Conservation (phyloP, 2,329 filamentous ascomycete genomes). For the Botrytis aclada region DNA sequence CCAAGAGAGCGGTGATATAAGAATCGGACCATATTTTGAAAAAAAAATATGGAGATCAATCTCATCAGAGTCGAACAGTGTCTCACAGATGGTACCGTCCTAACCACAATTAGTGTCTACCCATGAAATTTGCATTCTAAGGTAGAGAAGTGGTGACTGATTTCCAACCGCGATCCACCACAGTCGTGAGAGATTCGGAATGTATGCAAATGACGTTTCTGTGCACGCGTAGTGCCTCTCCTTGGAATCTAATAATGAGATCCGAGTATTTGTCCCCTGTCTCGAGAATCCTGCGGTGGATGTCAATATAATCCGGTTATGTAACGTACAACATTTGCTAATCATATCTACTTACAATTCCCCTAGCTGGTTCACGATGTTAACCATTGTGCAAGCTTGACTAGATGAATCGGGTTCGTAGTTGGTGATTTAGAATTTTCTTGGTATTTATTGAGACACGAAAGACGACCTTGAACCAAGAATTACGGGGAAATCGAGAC, state of each 20-base stretch:
- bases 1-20: not conserved
- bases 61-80: not conserved
- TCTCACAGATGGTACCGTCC: not conserved
- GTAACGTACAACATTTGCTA: not conserved
- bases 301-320: not conserved
- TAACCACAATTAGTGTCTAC: not conserved
- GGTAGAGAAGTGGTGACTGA: not conserved
- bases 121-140: too few species aligned
- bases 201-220: constrained; percentile 23
- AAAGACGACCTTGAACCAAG: not conserved
- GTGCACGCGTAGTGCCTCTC: constrained; percentile 23
- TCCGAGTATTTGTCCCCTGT: constrained; percentile 21
- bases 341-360: not conserved
- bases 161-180: not conserved
- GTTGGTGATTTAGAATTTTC: not conserved
- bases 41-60: not conserved
- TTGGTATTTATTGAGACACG: not conserved
- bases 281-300: not conserved
- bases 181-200: constrained; percentile 22
- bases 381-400: not conserved
- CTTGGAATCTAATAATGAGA: constrained; percentile 23
- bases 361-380: not conserved
- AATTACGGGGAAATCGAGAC: not conserved
- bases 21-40: not conserved
- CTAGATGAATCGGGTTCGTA: not conserved